These are phyloP conservation scores for Epicoccum sorghinum DNA, from an alignment of 2,329 filamentous ascomycete species.

Conservation along the genomic window DNA sequence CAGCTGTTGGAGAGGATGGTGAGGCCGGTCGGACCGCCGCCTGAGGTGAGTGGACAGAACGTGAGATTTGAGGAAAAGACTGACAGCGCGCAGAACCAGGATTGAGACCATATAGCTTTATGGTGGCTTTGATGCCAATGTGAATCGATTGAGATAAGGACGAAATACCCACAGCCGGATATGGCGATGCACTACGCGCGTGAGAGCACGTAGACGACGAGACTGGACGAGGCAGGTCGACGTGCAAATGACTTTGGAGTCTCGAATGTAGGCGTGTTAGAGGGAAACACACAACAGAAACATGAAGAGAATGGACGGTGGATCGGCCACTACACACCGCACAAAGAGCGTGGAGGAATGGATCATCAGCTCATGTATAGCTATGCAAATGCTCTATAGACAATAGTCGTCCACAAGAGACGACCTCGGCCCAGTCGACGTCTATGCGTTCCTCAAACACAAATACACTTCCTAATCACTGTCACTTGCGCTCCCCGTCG, in stretches of 20 bases:
- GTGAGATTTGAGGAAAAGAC: neutral
- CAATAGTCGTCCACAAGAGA: neutral
- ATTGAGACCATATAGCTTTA: neutral
- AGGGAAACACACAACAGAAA: neutral
- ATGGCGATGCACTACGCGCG: neutral
- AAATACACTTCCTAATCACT: constrained; percentile 37
- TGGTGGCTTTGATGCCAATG: neutral
- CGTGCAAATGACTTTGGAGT: neutral
- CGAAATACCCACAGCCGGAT: neutral
- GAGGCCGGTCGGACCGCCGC: constrained; percentile 68
- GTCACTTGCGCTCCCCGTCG: constrained; percentile 57
- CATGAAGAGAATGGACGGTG: neutral
- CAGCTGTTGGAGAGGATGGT: constrained; percentile 79
- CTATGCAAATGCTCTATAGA: constrained; percentile 5
- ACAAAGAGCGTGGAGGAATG: neutral
- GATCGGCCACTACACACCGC: neutral
- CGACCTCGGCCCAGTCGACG: neutral
- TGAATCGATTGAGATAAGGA: neutral
- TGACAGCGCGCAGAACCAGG: constrained; percentile 7
- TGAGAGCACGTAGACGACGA: neutral
- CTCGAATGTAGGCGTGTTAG: neutral
- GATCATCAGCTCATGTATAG: neutral
- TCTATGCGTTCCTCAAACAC: neutral
- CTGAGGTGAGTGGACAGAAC: constrained; percentile 56
- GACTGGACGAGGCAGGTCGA: neutral